A percentile compares a stretch with the other conserved stretches of the same genome.
These are phyloP conservation scores for Talaromyces proteolyticus DNA, from an alignment of 495 filamentous ascomycete species.

Conservation along the genomic window DNA sequence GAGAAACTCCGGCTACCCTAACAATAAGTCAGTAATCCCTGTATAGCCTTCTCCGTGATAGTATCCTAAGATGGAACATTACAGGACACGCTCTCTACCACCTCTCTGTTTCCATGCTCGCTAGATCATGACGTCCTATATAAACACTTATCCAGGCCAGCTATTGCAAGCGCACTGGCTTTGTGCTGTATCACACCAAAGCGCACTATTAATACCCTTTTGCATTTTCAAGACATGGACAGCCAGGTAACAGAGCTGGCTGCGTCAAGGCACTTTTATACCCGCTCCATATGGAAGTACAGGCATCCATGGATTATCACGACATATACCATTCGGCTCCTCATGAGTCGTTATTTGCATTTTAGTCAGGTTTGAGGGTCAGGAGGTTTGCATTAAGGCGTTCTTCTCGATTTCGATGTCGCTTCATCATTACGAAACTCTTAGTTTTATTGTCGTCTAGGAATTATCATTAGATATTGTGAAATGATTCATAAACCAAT, in stretches of 20 bases:
- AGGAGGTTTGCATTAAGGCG: neutral
- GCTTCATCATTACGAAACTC: neutral
- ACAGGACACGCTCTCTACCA: conserved; percentile 20
- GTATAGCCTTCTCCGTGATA: neutral
- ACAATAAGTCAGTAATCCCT: conserved; percentile 34
- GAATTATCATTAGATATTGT: too few species aligned
- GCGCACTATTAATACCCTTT: neutral
- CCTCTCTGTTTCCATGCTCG: conserved; percentile 44
- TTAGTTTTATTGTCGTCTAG: too few species aligned
- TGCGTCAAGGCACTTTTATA: neutral
- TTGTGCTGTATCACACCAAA: too few species aligned
- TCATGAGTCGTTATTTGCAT: neutral
- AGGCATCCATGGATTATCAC: too few species aligned
- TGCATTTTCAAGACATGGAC: neutral
- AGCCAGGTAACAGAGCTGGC: neutral
- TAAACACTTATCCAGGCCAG: neutral
- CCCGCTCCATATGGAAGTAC: too few species aligned
- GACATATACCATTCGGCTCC: too few species aligned
- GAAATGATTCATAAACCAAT: too few species aligned
- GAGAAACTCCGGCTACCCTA: conserved; percentile 25
- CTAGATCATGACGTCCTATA: conserved; percentile 12
- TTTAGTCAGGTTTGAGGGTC: neutral
- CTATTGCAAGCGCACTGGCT: neutral
- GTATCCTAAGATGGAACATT: neutral
- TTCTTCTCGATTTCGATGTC: neutral